Base-by-base conservation (phyloP, 2,329 filamentous ascomycete species). In the Periconia macrospinosa region DNA sequence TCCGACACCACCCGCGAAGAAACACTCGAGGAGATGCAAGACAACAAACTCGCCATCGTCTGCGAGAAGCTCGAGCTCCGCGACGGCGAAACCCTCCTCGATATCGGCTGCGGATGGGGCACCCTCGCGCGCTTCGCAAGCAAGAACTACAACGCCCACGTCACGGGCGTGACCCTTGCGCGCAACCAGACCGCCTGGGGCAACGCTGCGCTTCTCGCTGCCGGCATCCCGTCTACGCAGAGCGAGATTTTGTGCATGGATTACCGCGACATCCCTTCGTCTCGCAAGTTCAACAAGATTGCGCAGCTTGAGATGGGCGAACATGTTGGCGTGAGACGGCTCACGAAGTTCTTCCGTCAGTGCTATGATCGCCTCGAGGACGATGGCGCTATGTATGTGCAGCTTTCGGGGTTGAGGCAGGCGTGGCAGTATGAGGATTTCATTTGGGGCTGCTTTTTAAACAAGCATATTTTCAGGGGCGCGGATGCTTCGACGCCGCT, bases 371-470 rank as follows among this genome's bases (percentile, higher is more conserved):
- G 97, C 92, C 86, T 97, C 50, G 91, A 97, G 57, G 94, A 97
- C 63, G 92, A 97, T 63, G 94, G 94, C 75, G 85, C 91, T 62
- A 96, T 97, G 81, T 97, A 93, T 84, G 83, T 97, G 56, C 94
- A 97, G 77, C 91, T 95, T 66, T 91, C 93, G 66, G 94, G 94
- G 78, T 84, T 99, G 57, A 89, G 94, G 66, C 95, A 95, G 81
- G 81, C 84, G 59, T 97, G 94, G 94, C 94, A 97, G 77, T 97
- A 96, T 72, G 92, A 97, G 82, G 93, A 97, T 78, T 84, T 97
- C 48, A 90, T 93, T 75, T 97, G 94, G 94, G 94, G 94, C 74
- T 83, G 97, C 45, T 97, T 97, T 84, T 96, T 97, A 92, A 97
- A 97, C 87, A 97, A 96, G 81, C 96, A 97, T 78, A 83, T 97